Base-by-base conservation (phyloP, 768 basidiomycete species). In the Suillus paluster region DNA sequence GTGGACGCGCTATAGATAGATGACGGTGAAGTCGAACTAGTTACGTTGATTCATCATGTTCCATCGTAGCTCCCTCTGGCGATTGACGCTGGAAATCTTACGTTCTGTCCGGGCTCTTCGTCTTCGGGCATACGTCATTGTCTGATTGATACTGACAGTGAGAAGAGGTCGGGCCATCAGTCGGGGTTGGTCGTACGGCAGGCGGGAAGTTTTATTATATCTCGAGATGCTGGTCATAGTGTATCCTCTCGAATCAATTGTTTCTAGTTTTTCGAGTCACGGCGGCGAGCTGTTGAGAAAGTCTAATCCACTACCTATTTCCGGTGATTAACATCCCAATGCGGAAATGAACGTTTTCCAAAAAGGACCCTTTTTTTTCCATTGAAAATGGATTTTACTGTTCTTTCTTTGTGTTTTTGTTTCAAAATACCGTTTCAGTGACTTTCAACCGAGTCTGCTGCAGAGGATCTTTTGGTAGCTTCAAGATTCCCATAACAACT, bases 1-100 rank as follows among this genome's bases (percentile, higher is more conserved):
- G 19, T 59, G 48, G 34, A 23, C 48, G 4, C 33, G 52, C 33
- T 25, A 30, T 59, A 36, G 23, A 57, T 59, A 59, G 48, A 57
- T 34, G 15, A 25, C 21, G 23, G 23, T 14, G n/a, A 15, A 34
- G 50, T 42, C 7, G 42, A n/a, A 42, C 19, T 15, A 54, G 52
- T 54, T 36, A 54, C 34, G n/a, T 36, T 34, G 14, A 53, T 45
- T 21, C 5, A n/a, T n/a, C 17, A 14, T 5, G 48, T 30, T n/a
- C n/a, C n/a, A n/a, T n/a, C 9, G 10, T 36, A 36, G 10, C 36
- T 36, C 38, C 38, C 42, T n/a, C 5, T 38, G 38, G 38, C 21
- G n/a, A 45, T 45, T 45, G n/a, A 45, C 23, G 14, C 45, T 46
- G 45, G 45, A 23, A 46, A 46, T 46, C 10, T 46, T 14, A 15